Base-by-base conservation (phyloP, 2,329 filamentous ascomycete genomes). In the Fusarium albidum region DNA sequence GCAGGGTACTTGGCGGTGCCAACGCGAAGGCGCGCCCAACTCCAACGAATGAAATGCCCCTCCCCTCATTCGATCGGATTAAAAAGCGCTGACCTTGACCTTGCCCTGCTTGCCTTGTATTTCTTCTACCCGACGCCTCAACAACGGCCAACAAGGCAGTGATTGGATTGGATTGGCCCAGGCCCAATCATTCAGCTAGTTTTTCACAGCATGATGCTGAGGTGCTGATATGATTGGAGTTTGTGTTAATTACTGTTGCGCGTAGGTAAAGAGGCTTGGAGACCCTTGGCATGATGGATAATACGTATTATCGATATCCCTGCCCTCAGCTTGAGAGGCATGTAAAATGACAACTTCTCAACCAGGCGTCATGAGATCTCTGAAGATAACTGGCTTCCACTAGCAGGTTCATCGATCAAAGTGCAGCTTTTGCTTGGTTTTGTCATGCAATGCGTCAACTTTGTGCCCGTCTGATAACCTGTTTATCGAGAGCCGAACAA, bases 1-100 rank as follows among this genome's bases (percentile, higher is more conserved):
- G 41, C 57, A 60, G 43, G 57, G 57, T 35, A 48, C 37, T 38
- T 57, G 57, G 47, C 60, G 57, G 57, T 57, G 57, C 57, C 57
- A 59, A 49, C 32, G 56, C 32, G 17, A 59, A 34, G 48, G 39
- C 46, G 45, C 49, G 53, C 49, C 57, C 18, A 45, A n/a, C 41
- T 41, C 29, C 43, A 59, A 32, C 57, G 43, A 61, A 59, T 54
- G 25, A 45, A 37, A 41, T 37, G 44, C 17, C 44, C 39, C 26
- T 39, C 44, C 44, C 34, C 21, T 46, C 37, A 45, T 34, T 40
- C 27, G 38, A 50, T 52, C 38, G 39, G 34, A 39, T 59, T 43
- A 9, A 41, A 37, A 44, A 38, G 35, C 38, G 55, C 54, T 61
- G 37, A 28, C 34, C 49, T 41, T 61, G 53, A 33, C 58, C 53